Conservation (phyloP, 2,329 filamentous ascomycete species). For the Ophiostoma novo-ulmi region DNA sequence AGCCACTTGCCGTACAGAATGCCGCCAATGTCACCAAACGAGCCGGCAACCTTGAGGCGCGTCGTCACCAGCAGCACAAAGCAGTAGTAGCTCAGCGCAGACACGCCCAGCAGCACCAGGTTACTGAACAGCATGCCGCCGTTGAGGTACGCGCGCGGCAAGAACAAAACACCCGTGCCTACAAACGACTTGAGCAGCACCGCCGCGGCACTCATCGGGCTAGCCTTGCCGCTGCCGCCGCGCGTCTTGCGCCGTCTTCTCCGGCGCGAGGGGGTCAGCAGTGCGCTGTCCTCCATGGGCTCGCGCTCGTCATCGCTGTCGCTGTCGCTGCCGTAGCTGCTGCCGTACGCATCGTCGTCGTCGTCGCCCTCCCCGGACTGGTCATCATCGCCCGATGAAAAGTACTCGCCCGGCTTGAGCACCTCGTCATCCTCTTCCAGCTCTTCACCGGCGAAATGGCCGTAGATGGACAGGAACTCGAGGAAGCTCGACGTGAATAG, state of each 20-base stretch:
- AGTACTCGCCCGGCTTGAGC: conserved; percentile 82
- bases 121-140: conserved; percentile 98
- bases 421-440: conserved; percentile 95
- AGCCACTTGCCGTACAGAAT: conserved; percentile 87
- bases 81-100: conserved; percentile 88
- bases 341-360: conserved; percentile 34
- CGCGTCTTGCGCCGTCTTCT: conserved; percentile 73
- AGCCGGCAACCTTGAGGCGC: conserved; percentile 79
- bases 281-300: conserved; percentile 79
- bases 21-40: conserved; percentile 94
- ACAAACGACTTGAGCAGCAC: conserved; percentile 96
- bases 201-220: conserved; percentile 71
- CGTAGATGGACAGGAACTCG: conserved; percentile 91
- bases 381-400: conserved; percentile 65
- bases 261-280: conserved; percentile 70
- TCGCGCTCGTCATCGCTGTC: conserved; percentile 67
- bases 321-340: conserved; percentile 44
- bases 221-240: conserved; percentile 68
- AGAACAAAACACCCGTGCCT: conserved; percentile 88
- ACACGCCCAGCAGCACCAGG: conserved; percentile 78
- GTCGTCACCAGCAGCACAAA: conserved; percentile 91
- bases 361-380: conserved; percentile 28
- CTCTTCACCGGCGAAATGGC: conserved; percentile 95
- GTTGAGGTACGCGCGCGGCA: conserved; percentile 89
- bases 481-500: conserved; percentile 89